Conservation (phyloP, 2,329 filamentous ascomycete species). For the Sclerotinia borealis region DNA sequence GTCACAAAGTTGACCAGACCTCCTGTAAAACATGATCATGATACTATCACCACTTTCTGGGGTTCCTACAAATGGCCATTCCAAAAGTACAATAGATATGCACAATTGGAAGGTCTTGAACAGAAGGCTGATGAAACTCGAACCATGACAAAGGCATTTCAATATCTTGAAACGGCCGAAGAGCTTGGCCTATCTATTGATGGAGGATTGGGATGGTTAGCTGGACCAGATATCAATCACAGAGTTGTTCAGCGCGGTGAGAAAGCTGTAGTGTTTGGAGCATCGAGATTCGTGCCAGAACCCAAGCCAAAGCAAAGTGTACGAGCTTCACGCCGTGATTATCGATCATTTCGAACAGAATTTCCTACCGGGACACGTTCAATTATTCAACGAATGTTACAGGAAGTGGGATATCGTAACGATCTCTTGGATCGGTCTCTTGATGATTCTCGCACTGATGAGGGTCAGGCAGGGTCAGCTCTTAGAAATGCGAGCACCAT, state of each 20-base stretch:
- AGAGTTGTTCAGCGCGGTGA: constrained; percentile 37
- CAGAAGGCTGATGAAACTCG: constrained; percentile 56
- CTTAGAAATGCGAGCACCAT: too few species aligned
- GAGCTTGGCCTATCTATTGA: constrained; percentile 64
- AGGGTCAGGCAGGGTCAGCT: background rate
- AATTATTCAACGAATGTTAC: constrained; percentile 21
- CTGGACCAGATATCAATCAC: constrained; percentile 51
- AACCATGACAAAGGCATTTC: constrained; percentile 55
- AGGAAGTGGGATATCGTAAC: constrained; percentile 25
- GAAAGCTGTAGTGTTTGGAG: constrained; percentile 42
- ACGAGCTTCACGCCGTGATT: too few species aligned
- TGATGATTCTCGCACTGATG: background rate
- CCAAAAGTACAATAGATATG: constrained; percentile 52
- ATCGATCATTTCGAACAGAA: background rate
- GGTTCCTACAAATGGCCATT: constrained; percentile 61
- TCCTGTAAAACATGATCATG: constrained; percentile 49
- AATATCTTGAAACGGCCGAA: constrained; percentile 46
- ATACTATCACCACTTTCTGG: constrained; percentile 53
- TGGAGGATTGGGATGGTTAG: constrained; percentile 61
- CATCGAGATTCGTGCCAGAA: constrained; percentile 34
- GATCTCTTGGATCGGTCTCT: constrained; percentile 14
- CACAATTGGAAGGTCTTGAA: constrained; percentile 54
- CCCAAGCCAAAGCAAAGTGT: constrained; percentile 11
- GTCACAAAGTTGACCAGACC: constrained; percentile 45
- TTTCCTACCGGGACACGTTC: background rate